Evolutionary conservation across 768 basidiomycete species (phyloP), one percentile per base, ranked within the genome.

Genomic region (Podaxis carcinomalis): DNA sequence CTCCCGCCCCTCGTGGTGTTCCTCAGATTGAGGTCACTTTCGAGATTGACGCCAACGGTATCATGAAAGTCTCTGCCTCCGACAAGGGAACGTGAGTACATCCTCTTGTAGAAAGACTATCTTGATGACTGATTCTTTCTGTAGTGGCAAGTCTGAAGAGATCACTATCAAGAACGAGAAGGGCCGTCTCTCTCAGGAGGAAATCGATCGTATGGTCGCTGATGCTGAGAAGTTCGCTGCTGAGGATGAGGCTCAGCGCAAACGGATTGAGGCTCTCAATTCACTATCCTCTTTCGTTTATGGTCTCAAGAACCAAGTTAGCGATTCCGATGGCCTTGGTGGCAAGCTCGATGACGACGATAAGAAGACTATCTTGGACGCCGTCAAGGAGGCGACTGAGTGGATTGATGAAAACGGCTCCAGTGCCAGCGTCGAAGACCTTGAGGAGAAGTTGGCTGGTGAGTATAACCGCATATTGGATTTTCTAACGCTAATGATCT

Each of bases 21-120:
- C 96, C 96, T 70, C 96, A 98, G 66, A 95, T 98, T 57, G 95
- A 98, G 75, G 95, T 98, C 55, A 88, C 90, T 14, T 98, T 98
- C 71, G 94, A 96, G 77, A 90, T 96, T 69, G 94, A 95, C 66
- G 90, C 93, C 70, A 93, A 94, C 73, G 92, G 92, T 80, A 95
- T 96, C 68, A 90, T 97, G 88, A 95, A 93, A 75, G 93, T 98
- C 56, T 82, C 83, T 49, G 95, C 94, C 11, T 82, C 90, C 37
- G 95, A 97, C 74, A 96, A 96, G 90, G 93, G 91, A 73, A 96
- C 93, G 91, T 83, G 70, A 78, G 83, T 82, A 5, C 1, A 2
- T 6, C 7, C 16, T 23, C 19, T 46, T 46, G 52, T 4, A 52
- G 6, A 11, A 0, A 21, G 16, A 16, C 27, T 19, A 32, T 0